Evolutionary conservation across 306 rosid species (phyloP).

Genomic region (Oemleria cerasiformis): DNA sequence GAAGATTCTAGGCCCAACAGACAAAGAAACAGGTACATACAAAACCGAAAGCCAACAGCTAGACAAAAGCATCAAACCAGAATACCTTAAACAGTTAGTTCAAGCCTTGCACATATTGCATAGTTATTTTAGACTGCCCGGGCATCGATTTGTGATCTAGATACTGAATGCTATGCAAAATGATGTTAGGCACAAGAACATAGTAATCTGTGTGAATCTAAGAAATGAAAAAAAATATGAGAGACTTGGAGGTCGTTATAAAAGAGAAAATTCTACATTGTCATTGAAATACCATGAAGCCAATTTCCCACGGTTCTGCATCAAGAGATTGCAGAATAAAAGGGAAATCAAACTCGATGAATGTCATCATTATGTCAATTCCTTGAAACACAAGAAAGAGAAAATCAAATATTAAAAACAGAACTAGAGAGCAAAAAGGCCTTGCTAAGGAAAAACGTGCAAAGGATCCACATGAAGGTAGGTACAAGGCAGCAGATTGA

Average conservation of each 20-base stretch:
- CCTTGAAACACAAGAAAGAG: slow-evolving; percentile 11
- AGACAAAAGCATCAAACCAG: neutral
- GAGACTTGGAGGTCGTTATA: neutral
- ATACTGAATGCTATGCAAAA: neutral
- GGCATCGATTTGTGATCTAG: too few relatives aligned
- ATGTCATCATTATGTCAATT: neutral
- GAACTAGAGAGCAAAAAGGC: slow-evolving; percentile 3
- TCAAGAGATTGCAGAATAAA: neutral
- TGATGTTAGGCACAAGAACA: neutral
- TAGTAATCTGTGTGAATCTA: too few relatives aligned
- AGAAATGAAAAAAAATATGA: neutral
- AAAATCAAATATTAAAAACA: neutral
- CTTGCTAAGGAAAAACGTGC: slow-evolving; percentile 24
- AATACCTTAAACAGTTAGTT: neutral
- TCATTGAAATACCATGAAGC: neutral
- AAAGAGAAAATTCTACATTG: neutral
- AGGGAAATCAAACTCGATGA: neutral
- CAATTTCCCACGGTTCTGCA: neutral
- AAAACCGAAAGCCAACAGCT: neutral
- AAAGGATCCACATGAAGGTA: slow-evolving; percentile 13
- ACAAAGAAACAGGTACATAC: neutral
- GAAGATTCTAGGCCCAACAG: neutral
- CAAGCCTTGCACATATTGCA: neutral
- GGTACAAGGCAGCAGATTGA: slow-evolving; percentile 19
- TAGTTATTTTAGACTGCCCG: neutral